A percentile compares a stretch with the other conserved stretches of the same genome.
Evolutionary conservation across 306 rosid species (phyloP).

Genomic region (Argentina anserina): DNA sequence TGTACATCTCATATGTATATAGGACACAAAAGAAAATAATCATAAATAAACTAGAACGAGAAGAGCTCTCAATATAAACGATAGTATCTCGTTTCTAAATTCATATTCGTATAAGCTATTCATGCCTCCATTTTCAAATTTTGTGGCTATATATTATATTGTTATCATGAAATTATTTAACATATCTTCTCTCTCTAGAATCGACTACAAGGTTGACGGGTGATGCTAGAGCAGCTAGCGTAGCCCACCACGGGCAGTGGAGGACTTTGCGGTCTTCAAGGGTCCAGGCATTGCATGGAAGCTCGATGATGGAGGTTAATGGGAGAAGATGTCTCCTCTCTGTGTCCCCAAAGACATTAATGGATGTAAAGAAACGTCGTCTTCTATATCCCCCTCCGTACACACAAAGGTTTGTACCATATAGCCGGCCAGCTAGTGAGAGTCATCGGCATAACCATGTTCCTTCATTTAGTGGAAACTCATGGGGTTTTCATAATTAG

Average conservation of each 20-base stretch:
- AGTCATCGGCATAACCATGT: constrained; percentile 12
- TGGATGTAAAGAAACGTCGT: constrained; percentile 16
- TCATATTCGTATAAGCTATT: too few species aligned
- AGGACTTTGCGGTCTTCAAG: background rate
- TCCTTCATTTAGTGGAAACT: background rate
- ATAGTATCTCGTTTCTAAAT: too few species aligned
- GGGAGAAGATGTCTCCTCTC: background rate
- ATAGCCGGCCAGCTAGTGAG: constrained; percentile 5
- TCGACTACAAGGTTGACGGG: background rate
- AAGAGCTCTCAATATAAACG: too few species aligned
- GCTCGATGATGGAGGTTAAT: background rate
- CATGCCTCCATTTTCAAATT: too few species aligned
- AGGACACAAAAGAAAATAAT: too few species aligned
- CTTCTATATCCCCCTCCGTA: constrained; percentile 8
- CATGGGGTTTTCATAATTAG: constrained; percentile 10
- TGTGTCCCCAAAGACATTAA: constrained; percentile 4
- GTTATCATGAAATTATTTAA: too few species aligned
- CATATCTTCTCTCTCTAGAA: background rate
- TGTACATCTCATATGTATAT: too few species aligned
- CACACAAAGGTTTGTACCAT: constrained; percentile 1
- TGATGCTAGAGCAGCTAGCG: background rate
- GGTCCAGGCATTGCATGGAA: constrained; percentile 1
- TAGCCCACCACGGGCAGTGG: background rate
- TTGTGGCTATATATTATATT: too few species aligned
- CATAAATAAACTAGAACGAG: too few species aligned